A percentile compares a stretch with the other conserved stretches of the same genome.
Evolutionary conservation across 441 rosid genomes (phyloP).

Genomic region (Corymbia citriodora): DNA sequence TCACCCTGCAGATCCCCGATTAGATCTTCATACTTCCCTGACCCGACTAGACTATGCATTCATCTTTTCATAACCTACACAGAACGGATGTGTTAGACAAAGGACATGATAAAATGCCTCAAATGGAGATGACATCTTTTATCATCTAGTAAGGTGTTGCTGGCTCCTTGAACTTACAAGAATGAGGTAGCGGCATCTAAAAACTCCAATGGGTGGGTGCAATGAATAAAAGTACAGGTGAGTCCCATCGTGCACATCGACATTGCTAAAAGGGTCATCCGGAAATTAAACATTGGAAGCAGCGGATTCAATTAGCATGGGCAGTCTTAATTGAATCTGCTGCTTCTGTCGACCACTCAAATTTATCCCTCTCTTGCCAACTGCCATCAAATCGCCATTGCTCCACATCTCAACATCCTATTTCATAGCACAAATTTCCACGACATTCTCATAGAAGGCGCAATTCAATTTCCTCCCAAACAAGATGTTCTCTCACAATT

Average conservation of each 20-base stretch:
- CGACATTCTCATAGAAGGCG: slow-evolving; percentile 33
- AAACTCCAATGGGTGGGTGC: slow-evolving; percentile 65
- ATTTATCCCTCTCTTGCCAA: slow-evolving; percentile 67
- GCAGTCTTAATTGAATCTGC: slow-evolving; percentile 55
- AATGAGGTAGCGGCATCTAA: slow-evolving; percentile 56
- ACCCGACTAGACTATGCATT: slow-evolving; percentile 43
- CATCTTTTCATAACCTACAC: slow-evolving; percentile 52
- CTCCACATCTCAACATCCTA: slow-evolving; percentile 42
- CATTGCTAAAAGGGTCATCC: slow-evolving; percentile 74
- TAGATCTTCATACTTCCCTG: slow-evolving; percentile 50
- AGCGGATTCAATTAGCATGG: slow-evolving; percentile 31
- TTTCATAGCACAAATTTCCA: slow-evolving; percentile 51
- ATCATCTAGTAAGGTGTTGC: not conserved
- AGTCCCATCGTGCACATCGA: slow-evolving; percentile 59
- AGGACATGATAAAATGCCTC: not conserved
- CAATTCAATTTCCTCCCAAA: slow-evolving; percentile 45
- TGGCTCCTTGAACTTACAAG: slow-evolving; percentile 27
- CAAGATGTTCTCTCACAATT: slow-evolving; percentile 47
- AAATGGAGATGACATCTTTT: not conserved
- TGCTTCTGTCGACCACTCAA: slow-evolving; percentile 76
- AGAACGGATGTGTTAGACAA: not conserved
- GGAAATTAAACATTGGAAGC: slow-evolving; percentile 52
- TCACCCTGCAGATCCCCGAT: slow-evolving; percentile 29
- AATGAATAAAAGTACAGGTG: slow-evolving; percentile 38
- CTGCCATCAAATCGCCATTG: slow-evolving; percentile 34